phyloP scores from a whole-genome alignment of 1,284 basidiomycete genomes.

The Boletellus dicymbophilus region DNA sequence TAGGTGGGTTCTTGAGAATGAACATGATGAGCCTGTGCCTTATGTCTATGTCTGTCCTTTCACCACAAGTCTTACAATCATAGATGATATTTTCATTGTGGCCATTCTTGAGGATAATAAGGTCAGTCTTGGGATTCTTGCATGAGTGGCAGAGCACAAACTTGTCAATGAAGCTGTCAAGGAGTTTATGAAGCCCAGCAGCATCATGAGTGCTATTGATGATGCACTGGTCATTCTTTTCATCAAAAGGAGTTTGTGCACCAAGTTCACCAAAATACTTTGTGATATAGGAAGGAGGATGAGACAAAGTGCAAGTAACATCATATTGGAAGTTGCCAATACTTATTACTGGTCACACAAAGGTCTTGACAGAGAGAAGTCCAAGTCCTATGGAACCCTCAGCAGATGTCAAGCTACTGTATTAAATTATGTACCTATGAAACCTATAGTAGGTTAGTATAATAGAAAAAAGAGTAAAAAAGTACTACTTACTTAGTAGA shows the following conservation, averaged over 20 bases:
- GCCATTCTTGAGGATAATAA: constrained; percentile 82
- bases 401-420: no score
- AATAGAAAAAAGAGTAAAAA: no score
- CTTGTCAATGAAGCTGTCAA: constrained; percentile 97
- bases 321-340: no score
- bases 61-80: constrained; percentile 98
- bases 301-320: constrained; percentile 92
- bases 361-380: no score
- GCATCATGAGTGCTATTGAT: constrained; percentile 98
- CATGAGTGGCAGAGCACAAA: constrained; percentile 97
- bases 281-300: constrained; percentile 95
- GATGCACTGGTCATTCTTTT: constrained; percentile 97
- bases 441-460: no score
- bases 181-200: constrained; percentile 90
- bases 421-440: no score
- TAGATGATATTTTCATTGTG: constrained; percentile 84
- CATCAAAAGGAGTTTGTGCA: constrained; percentile 95
- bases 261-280: constrained; percentile 99
- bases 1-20: constrained; percentile 97
- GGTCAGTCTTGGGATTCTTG: constrained; percentile 99
- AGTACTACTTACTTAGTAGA: no score
- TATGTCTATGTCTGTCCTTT: constrained; percentile 93
- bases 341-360: no score
- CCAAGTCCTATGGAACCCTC: no score
- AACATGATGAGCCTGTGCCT: constrained; percentile 96